Evolutionary conservation across 768 basidiomycete genomes (phyloP).

Genomic region (Boletus subcaerulescens): DNA sequence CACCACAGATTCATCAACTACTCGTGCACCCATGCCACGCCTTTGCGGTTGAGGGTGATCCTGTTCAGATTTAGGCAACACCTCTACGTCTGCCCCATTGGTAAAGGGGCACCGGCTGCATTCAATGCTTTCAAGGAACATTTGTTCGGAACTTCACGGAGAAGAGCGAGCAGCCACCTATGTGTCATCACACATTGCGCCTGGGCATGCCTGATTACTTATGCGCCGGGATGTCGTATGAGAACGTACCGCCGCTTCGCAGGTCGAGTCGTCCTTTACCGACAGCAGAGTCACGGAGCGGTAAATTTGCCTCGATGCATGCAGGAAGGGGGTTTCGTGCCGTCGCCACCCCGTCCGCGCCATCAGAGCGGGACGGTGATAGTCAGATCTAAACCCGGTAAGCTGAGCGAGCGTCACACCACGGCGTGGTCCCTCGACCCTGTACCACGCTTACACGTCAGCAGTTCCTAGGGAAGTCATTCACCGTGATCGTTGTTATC

Average conservation of each 20-base stretch:
- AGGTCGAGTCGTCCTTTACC: conserved; percentile 7
- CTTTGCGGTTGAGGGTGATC: not conserved
- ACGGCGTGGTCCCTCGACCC: not conserved
- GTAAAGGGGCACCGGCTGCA: not conserved
- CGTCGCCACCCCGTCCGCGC: conserved; percentile 1
- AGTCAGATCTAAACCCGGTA: not conserved
- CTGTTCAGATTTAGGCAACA: too few species aligned
- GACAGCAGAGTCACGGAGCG: not conserved
- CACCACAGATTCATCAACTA: not conserved
- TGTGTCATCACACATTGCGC: conserved; percentile 1
- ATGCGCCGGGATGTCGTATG: not conserved
- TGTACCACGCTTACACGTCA: not conserved
- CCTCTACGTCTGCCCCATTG: not conserved
- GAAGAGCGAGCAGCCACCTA: not conserved
- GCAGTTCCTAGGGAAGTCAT: not conserved
- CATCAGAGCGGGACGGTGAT: not conserved
- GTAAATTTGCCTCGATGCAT: not conserved
- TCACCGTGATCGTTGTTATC: not conserved
- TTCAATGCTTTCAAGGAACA: not conserved
- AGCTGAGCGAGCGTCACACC: not conserved
- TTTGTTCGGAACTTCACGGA: not conserved
- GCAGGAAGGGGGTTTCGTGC: not conserved
- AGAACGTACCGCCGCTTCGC: not conserved
- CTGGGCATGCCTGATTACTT: not conserved
- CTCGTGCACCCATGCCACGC: not conserved